Evolutionary conservation across 2,329 filamentous ascomycete genomes (phyloP).

Genomic region (Pseudonectria buxi): DNA sequence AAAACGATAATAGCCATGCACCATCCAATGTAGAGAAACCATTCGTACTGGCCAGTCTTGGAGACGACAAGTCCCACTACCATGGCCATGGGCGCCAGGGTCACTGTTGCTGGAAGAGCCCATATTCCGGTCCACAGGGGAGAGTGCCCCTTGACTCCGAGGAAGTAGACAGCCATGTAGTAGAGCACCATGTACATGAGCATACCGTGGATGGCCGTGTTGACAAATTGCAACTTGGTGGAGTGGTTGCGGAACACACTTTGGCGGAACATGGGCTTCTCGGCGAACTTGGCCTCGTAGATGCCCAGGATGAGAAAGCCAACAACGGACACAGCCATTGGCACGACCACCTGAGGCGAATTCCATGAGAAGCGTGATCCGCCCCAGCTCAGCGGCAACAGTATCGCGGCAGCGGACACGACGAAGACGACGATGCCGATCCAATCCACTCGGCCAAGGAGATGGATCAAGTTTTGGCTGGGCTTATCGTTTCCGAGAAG

Average conservation of each 20-base stretch:
- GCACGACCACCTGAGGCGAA: conserved; percentile 41
- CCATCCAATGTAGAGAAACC: conserved; percentile 58
- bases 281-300: conserved; percentile 10
- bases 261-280: conserved; percentile 18
- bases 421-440: conserved; percentile 53
- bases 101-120: conserved; percentile 53
- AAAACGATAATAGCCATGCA: conserved; percentile 48
- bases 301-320: conserved; percentile 32
- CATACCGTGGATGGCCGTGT: conserved; percentile 16
- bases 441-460: conserved; percentile 47
- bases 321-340: conserved; percentile 47
- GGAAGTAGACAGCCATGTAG: conserved; percentile 21
- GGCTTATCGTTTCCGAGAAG: conserved; percentile 22
- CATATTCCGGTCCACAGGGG: conserved; percentile 34
- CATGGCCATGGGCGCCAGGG: conserved; percentile 55
- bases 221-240: conserved; percentile 15
- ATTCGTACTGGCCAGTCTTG: conserved; percentile 52
- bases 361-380: conserved; percentile 14
- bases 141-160: conserved; percentile 15
- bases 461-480: background rate
- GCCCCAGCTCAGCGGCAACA: conserved; percentile 13
- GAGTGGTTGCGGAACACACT: conserved; percentile 15
- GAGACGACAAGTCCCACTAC: conserved; percentile 48
- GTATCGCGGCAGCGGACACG: conserved; percentile 8
- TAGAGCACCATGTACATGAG: conserved; percentile 25